Conservation (phyloP, 129 eudicot genomes). For the Flaveria robusta region DNA sequence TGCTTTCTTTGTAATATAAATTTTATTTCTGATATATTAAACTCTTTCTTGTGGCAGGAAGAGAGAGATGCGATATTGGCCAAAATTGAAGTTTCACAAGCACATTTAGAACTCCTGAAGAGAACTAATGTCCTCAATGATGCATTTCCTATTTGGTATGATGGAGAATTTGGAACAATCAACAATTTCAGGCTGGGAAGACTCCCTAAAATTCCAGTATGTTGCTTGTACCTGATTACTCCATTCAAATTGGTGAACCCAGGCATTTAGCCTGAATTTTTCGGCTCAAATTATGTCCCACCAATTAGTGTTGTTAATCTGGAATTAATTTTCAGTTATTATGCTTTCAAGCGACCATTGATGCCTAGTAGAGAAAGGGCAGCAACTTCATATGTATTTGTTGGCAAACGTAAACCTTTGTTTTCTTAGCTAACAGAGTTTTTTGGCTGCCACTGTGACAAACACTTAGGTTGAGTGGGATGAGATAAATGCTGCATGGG, state of each 20-base stretch:
- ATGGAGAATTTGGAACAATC: constrained; percentile 96
- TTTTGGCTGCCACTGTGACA: constrained; percentile 24
- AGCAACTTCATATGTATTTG: constrained; percentile 1
- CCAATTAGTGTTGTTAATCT: background rate
- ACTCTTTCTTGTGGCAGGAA: constrained; percentile 56
- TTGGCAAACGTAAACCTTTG: background rate
- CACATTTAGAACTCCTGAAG: constrained; percentile 86
- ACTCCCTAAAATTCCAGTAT: constrained; percentile 86
- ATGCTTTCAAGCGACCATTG: background rate
- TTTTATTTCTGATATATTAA: constrained; percentile 7
- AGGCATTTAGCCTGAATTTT: constrained; percentile 3
- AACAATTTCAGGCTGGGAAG: constrained; percentile 94
- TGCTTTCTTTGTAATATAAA: constrained; percentile 3
- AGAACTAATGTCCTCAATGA: constrained; percentile 88
- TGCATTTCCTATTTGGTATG: constrained; percentile 88
- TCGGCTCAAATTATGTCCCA: background rate
- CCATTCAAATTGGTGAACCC: background rate
- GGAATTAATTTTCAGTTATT: background rate
- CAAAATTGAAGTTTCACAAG: constrained; percentile 95
- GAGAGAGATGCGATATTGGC: constrained; percentile 91
- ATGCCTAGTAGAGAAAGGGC: background rate
- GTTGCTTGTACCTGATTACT: background rate
- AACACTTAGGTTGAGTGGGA: constrained; percentile 83
- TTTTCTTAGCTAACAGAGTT: background rate
- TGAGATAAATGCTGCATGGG: constrained; percentile 99